These are phyloP conservation scores for Sesbania bispinosa DNA, from an alignment of 306 rosid species.

Conservation along the genomic window DNA sequence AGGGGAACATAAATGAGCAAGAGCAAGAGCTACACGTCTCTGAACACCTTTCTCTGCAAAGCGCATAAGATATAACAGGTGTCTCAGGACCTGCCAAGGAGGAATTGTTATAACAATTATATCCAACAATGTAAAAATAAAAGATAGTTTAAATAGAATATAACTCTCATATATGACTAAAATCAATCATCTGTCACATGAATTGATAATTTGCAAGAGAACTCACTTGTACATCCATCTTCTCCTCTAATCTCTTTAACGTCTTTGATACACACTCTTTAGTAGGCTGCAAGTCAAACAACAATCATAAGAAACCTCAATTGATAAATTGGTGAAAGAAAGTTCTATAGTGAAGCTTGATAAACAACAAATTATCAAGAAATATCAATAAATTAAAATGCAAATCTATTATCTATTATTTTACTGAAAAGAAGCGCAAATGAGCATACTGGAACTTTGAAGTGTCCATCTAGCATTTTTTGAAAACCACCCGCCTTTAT, in stretches of 20 bases:
- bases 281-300: slow-evolving; percentile 58
- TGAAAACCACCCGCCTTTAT: slow-evolving; percentile 82
- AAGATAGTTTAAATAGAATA: not conserved
- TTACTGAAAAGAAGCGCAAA: not conserved
- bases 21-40: slow-evolving; percentile 73
- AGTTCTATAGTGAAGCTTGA: not conserved
- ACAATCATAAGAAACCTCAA: slow-evolving; percentile 1
- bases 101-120: not conserved
- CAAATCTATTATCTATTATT: not conserved
- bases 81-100: slow-evolving; percentile 66
- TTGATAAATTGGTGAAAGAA: not conserved
- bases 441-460: slow-evolving; percentile 65
- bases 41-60: slow-evolving; percentile 54
- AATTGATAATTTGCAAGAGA: slow-evolving; percentile 13
- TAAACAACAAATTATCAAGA: not conserved
- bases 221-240: slow-evolving; percentile 80
- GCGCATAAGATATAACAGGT: slow-evolving; percentile 68
- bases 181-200: not conserved
- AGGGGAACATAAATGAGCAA: slow-evolving; percentile 83
- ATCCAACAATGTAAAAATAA: not conserved
- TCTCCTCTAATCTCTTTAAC: slow-evolving; percentile 81
- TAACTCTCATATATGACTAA: not conserved
- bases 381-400: not conserved
- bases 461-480: slow-evolving; percentile 70
- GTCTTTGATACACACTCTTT: slow-evolving; percentile 84